Base-by-base conservation (phyloP, 345 rosid genomes). In the Atalantia buxifolia region DNA sequence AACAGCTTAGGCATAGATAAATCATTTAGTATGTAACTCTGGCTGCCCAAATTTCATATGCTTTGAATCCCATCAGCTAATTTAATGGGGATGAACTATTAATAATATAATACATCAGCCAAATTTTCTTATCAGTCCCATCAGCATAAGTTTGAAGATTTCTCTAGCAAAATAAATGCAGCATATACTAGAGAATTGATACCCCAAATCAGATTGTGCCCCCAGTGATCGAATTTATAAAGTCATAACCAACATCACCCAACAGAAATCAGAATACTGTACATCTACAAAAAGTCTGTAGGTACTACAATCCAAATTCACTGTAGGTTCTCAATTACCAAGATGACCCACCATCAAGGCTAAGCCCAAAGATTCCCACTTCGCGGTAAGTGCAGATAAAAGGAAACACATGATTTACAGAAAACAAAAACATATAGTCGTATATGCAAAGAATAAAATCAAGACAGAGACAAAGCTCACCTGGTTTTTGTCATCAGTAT, bases 401-500 rank as follows among this genome's bases (percentile, higher is more conserved):
- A 69, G 68, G 66, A 59, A 86, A 77, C 72, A 38, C 40, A 65
- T 65, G 9, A 67, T 35, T 48, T 45, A 50, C 57, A 38, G 35
- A 71, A 63, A 86, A 50, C 14, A 48, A 69, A 69, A 45, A 16
- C 21, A 53, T 50, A 50, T 5, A 53, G n/a, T 16, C 59, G 18
- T 45, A 28, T 45, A 74, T 3, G 31, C 59, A 7, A 30, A 67
- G 71, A 48, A 38, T 33, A 59, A 38, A 84, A 65, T 61, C 77
- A 78, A 82, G 72, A 82, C 79, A 83, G 72, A 79, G 80, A 76
- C 82, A 74, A 74, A 80, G 74, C 62, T 79, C 50, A 93, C 98
- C 92, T 93, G 95, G 87, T 85, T 78, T 83, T 81, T 94, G 76
- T 94, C 94, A 84, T 94, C 98, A 75, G 88, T 89, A 83, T 93